Evolutionary conservation across 2,329 filamentous ascomycete species (phyloP).

Genomic region (Exophiala spinifera): DNA sequence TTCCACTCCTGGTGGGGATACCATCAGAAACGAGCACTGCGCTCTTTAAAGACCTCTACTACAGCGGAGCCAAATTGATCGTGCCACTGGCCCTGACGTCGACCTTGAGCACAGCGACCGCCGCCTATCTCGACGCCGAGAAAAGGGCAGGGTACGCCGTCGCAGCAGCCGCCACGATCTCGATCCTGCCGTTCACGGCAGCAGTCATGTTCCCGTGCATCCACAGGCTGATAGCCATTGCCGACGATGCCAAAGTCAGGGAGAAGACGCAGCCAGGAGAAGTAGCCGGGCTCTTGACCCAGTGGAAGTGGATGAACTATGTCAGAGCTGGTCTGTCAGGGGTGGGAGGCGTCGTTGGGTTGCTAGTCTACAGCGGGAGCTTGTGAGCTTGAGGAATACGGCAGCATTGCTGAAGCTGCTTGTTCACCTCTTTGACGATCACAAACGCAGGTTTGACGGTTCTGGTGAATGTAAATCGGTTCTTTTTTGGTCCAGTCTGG

Average conservation of each 20-base stretch:
- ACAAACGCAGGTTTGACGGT: too few species aligned
- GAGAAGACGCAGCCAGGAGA: slow-evolving; percentile 11
- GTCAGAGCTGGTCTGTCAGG: slow-evolving; percentile 14
- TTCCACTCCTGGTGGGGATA: slow-evolving; percentile 14
- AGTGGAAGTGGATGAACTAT: slow-evolving; percentile 24
- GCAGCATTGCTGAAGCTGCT: not conserved
- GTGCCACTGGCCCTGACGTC: slow-evolving; percentile 15
- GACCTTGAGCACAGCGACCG: slow-evolving; percentile 1
- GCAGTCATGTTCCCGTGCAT: slow-evolving; percentile 10
- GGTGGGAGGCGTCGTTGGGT: slow-evolving; percentile 12
- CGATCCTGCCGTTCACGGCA: slow-evolving; percentile 1
- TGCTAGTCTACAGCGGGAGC: slow-evolving; percentile 1
- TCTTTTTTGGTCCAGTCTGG: too few species aligned
- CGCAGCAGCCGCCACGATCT: slow-evolving; percentile 8
- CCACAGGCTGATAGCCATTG: slow-evolving; percentile 8
- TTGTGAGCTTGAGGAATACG: slow-evolving; percentile 1
- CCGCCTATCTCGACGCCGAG: slow-evolving; percentile 13
- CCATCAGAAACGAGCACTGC: slow-evolving; percentile 8
- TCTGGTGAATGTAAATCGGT: too few species aligned
- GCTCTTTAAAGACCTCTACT: slow-evolving; percentile 15
- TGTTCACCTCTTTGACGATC: too few species aligned
- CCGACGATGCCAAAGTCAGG: slow-evolving; percentile 1
- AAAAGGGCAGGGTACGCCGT: slow-evolving; percentile 6
- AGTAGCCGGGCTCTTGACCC: slow-evolving; percentile 8
- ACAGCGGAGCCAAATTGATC: slow-evolving; percentile 9